Percentiles rank a stretch among this genome's conserved stretches.
Conservation (phyloP, 768 basidiomycete genomes). For the Boletus rufocinnamomeus region DNA sequence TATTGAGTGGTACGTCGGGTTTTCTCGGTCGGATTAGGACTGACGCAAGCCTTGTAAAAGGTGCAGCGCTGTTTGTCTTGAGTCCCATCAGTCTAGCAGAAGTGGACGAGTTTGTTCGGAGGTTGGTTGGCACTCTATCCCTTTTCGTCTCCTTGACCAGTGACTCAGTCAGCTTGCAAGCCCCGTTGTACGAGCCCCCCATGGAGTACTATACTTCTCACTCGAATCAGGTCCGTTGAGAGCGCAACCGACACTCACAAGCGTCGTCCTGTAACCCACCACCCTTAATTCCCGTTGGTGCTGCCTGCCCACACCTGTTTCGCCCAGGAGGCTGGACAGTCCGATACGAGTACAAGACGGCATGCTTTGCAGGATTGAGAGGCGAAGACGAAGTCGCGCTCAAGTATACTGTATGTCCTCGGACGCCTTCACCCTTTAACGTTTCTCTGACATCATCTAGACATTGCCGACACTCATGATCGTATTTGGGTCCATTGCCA, state of each 20-base stretch:
- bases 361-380: constrained; percentile 92
- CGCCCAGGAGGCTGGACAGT: constrained; percentile 93
- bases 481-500: constrained; percentile 87
- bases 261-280: constrained; percentile 47
- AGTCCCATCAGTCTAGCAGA: constrained; percentile 89
- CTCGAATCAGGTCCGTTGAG: constrained; percentile 88
- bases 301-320: constrained; percentile 52
- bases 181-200: constrained; percentile 85
- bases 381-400: constrained; percentile 91
- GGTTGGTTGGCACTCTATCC: constrained; percentile 43
- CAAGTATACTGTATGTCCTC: constrained; percentile 81
- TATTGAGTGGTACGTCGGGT: constrained; percentile 66
- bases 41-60: constrained; percentile 32
- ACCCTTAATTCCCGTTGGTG: constrained; percentile 47
- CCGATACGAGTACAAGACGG: constrained; percentile 97
- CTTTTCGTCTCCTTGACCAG: not conserved
- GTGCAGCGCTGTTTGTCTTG: constrained; percentile 93
- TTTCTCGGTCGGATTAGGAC: not conserved
- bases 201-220: constrained; percentile 93
- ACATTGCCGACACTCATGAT: constrained; percentile 82
- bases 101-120: constrained; percentile 84
- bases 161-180: constrained; percentile 63
- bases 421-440: not conserved
- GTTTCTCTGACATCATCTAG: constrained; percentile 41
- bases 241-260: constrained; percentile 82